Base-by-base conservation (phyloP, 164 flowering plant species). In the Vitis labrusca region DNA sequence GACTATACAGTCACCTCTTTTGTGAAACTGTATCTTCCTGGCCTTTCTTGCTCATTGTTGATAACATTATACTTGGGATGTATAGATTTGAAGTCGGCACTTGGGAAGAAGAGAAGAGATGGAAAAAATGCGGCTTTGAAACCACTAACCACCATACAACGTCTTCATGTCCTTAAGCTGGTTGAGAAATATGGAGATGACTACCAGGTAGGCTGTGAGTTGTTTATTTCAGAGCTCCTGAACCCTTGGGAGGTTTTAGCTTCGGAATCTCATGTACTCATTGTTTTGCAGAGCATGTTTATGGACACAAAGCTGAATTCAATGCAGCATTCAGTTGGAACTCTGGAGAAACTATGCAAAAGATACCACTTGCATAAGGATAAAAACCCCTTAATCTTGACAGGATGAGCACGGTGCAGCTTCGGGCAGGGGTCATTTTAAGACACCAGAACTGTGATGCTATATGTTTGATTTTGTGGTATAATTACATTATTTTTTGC, bases 91-190 rank as follows among this genome's bases (percentile, higher is more conserved):
- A 95, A 90, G 78, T 63, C 88, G 7, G 97, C 87, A 8, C 87
- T 95, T 17, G 96, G 99, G 58, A 95, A 95, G 87, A 86, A 84
- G 73, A 83, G 98, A 59, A 89, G 79, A 70, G 98, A 95, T 82
- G 98, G 98, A 16, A 85, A 86, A 74, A 71, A 60, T 54, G 83
- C 89, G 10, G 85, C 84, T 50, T 68, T 74, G 73, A 89, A 93
- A 75, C 98, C 94, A 57, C 75, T 95, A 76, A 91, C 98, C 19
- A 50, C 84, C 23, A 83, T 88, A 58, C 99, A 93, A 52, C 89
- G 96, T 2, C 64, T 76, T 73, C 83, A 93, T 71, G 54, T 95
- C 2, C 29, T 83, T 51, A 83, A 76, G 52, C 81, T 95, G 16
- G 69, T 93, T 55, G 90, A 90, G 77, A 87, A 89, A 74, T 80